A percentile compares a stretch with the other conserved stretches of the same genome.
These are phyloP conservation scores for Gleditsia sinensis DNA, from an alignment of 306 rosid species.

Conservation along the genomic window DNA sequence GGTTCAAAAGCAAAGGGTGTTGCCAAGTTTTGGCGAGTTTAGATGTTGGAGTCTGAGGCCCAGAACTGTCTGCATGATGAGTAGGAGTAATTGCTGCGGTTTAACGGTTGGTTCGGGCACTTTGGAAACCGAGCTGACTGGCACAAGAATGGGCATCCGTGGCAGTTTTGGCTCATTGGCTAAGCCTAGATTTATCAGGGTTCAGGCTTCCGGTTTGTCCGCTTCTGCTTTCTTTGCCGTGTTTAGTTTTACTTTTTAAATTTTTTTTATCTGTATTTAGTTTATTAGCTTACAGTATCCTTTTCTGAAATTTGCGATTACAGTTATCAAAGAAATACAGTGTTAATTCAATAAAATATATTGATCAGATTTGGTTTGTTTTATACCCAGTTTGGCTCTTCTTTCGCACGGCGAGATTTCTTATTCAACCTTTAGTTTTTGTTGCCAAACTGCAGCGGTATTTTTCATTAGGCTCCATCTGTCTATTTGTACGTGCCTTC, in stretches of 20 bases:
- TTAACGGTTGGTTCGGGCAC: conserved; percentile 44
- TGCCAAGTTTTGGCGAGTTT: conserved; percentile 46
- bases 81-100: conserved; percentile 50
- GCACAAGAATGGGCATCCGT: conserved; percentile 43
- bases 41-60: conserved; percentile 39
- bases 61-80: conserved; percentile 49
- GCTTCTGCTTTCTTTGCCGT: background rate
- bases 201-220: conserved; percentile 70
- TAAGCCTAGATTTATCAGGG: conserved; percentile 60
- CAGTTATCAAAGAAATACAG: background rate
- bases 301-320: conserved; percentile 7
- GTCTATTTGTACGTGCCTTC: background rate
- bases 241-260: no score
- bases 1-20: conserved; percentile 46
- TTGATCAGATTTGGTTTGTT: background rate
- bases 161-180: conserved; percentile 55
- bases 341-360: background rate
- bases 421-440: background rate
- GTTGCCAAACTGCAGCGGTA: background rate
- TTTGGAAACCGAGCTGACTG: conserved; percentile 59
- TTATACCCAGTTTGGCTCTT: conserved; percentile 11
- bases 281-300: background rate
- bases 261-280: no score
- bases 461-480: background rate
- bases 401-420: background rate